Conservation (phyloP, 2,329 filamentous ascomycete species). For the Aspergillus neotritici region DNA sequence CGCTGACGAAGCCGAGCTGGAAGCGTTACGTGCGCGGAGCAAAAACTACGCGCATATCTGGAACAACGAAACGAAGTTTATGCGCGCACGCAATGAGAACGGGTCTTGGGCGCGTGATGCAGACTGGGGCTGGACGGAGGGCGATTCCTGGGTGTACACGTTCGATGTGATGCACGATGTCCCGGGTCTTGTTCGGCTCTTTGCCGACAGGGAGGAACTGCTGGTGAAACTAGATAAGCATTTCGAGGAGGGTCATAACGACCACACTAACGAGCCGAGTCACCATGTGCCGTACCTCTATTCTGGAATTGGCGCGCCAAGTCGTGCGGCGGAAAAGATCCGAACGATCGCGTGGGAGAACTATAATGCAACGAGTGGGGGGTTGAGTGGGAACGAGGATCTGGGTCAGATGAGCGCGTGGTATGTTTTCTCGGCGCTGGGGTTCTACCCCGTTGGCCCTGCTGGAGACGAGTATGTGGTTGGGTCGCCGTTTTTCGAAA, state of each 20-base stretch:
- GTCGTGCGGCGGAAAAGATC: conserved; percentile 35
- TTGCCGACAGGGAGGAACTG: conserved; percentile 35
- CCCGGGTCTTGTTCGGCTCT: conserved; percentile 38
- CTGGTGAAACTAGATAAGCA: conserved; percentile 42
- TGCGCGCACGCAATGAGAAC: conserved; percentile 46
- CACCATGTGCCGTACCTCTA: conserved; percentile 47
- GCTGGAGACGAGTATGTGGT: conserved; percentile 44
- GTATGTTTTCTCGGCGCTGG: conserved; percentile 46
- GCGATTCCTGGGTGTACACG: conserved; percentile 48
- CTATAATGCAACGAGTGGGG: conserved; percentile 44
- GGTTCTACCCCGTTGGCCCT: conserved; percentile 46
- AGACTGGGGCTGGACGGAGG: conserved; percentile 46
- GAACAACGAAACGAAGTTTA: conserved; percentile 43
- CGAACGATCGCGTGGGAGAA: conserved; percentile 36
- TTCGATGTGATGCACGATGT: conserved; percentile 47
- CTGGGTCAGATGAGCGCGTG: conserved; percentile 49
- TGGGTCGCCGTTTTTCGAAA: conserved; percentile 45
- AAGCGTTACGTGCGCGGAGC: conserved; percentile 32
- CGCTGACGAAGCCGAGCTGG: conserved; percentile 28
- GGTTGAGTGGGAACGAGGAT: conserved; percentile 46
- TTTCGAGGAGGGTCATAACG: conserved; percentile 43
- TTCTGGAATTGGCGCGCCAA: conserved; percentile 39
- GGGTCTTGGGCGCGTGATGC: conserved; percentile 41
- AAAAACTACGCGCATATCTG: conserved; percentile 41
- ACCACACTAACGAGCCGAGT: conserved; percentile 46